Evolutionary conservation across 768 basidiomycete species (phyloP), one percentile per base, ranked within the genome.

Genomic region (Mycena indigotica): DNA sequence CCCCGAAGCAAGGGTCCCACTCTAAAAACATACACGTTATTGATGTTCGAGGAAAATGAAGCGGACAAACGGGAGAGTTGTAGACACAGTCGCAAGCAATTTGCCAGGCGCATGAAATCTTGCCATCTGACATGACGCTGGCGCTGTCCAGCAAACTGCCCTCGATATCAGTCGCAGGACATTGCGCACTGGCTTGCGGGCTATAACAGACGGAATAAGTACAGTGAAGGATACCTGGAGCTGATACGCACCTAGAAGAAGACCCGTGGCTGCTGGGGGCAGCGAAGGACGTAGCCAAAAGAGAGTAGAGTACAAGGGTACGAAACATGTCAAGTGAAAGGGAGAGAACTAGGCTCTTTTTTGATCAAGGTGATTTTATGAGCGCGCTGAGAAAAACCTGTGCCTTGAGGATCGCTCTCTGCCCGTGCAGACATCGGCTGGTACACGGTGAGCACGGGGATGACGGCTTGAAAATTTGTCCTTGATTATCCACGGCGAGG

Each of bases 61-160:
- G 46, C 8, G 12, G 46, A 8, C 15, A 8, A 15, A 48, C 46
- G 24, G 46, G 46, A 48, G 46, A 48, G 46, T 48, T 28, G n/a
- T 48, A 48, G 24, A 48, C 8, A 21, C 46, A 48, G 23, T 48
- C 46, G 46, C 46, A 48, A 28, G 46, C 46, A 5, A 48, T 48
- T n/a, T 48, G 46, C 46, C 46, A 48, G 23, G 46, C 12, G 21
- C 46, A 48, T 24, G 25, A 23, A 21, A 48, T 26, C 46, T 25
- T 5, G 6, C 46, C 46, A 48, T 48, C 19, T 12, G 8, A 5
- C 46, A 21, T 48, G 13, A 48, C 46, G 24, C 19, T 45, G 4
- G 24, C 19, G n/a, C 23, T 48, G 25, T 48, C 46, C 24, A 48
- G 46, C 25, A 25, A 26, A n/a, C 46, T 48, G 46, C 46, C 46